Conservation (phyloP, 2,329 filamentous ascomycete genomes). For the Plectosphaerella sp. region DNA sequence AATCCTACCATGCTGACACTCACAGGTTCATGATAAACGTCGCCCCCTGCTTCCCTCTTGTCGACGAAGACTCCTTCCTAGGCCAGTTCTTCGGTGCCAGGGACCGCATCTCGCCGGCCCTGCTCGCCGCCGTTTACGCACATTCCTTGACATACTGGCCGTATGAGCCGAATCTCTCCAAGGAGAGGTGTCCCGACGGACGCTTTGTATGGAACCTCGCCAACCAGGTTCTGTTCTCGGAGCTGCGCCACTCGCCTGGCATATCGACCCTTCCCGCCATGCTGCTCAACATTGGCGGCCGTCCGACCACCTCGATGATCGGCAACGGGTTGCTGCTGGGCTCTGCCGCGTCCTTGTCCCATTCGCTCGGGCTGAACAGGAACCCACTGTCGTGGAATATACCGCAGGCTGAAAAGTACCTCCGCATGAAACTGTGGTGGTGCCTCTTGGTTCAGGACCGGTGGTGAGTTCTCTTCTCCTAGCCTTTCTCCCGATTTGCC, state of each 20-base stretch:
- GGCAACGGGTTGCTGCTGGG: slow-evolving; percentile 50
- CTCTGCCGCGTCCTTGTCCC: slow-evolving; percentile 44
- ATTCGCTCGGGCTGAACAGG: slow-evolving; percentile 51
- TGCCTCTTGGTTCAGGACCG: slow-evolving; percentile 47
- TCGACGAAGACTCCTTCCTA: slow-evolving; percentile 51
- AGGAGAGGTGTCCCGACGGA: slow-evolving; percentile 48
- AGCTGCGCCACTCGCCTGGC: slow-evolving; percentile 54
- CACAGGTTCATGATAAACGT: slow-evolving; percentile 49
- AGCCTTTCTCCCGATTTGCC: neutral
- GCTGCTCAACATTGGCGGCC: slow-evolving; percentile 54
- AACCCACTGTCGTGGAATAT: slow-evolving; percentile 49
- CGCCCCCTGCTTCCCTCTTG: slow-evolving; percentile 57
- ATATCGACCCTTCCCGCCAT: slow-evolving; percentile 54
- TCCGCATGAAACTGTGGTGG: slow-evolving; percentile 54
- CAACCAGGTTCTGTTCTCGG: slow-evolving; percentile 54
- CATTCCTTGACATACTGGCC: slow-evolving; percentile 56
- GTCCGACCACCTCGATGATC: slow-evolving; percentile 56
- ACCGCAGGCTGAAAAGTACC: slow-evolving; percentile 41
- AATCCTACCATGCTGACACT: neutral
- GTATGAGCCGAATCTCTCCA: slow-evolving; percentile 35
- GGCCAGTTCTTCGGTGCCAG: slow-evolving; percentile 39
- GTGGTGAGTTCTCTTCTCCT: slow-evolving; percentile 32
- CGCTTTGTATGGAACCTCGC: slow-evolving; percentile 61
- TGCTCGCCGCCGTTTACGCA: slow-evolving; percentile 54
- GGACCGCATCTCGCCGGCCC: slow-evolving; percentile 47